Conservation (phyloP, 306 rosid species). For the peach (Prunus persica) region DNA sequence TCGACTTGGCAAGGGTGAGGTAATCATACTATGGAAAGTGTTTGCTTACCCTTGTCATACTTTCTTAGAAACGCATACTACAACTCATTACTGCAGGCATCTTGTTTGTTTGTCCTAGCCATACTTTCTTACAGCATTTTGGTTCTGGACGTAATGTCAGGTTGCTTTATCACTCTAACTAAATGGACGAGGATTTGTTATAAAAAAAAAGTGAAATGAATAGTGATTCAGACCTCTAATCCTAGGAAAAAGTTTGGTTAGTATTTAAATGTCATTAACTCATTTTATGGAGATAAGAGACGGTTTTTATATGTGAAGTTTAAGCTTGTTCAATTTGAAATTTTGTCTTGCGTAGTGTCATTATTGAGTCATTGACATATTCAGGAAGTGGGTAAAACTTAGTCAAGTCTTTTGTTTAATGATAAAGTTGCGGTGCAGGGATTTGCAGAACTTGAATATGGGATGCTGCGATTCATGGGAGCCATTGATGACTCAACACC, state of each 20-base stretch:
- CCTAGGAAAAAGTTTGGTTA: neutral
- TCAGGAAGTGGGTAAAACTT: neutral
- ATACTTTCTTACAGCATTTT: neutral
- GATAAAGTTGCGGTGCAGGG: conserved; percentile 50
- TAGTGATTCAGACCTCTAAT: neutral
- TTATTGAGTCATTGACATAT: neutral
- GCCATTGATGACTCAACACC: conserved; percentile 81
- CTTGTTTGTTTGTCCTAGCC: neutral
- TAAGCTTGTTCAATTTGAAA: neutral
- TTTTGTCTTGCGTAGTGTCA: neutral
- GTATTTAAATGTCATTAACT: neutral
- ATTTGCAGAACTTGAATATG: conserved; percentile 92
- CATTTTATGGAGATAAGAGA: neutral
- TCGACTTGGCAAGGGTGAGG: conserved; percentile 96
- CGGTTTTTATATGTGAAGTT: neutral
- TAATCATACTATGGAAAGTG: conserved; percentile 18
- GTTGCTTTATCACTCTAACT: neutral
- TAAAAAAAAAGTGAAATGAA: neutral
- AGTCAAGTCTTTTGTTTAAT: neutral
- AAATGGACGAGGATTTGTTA: neutral
- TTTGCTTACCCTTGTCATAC: neutral
- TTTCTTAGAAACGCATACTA: neutral
- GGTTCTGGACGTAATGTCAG: neutral
- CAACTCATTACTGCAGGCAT: neutral
- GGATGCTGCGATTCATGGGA: conserved; percentile 83